A percentile compares a stretch with the other conserved stretches of the same genome.
Evolutionary conservation across 2,329 filamentous ascomycete genomes (phyloP).

Genomic region (Fusarium siculi): DNA sequence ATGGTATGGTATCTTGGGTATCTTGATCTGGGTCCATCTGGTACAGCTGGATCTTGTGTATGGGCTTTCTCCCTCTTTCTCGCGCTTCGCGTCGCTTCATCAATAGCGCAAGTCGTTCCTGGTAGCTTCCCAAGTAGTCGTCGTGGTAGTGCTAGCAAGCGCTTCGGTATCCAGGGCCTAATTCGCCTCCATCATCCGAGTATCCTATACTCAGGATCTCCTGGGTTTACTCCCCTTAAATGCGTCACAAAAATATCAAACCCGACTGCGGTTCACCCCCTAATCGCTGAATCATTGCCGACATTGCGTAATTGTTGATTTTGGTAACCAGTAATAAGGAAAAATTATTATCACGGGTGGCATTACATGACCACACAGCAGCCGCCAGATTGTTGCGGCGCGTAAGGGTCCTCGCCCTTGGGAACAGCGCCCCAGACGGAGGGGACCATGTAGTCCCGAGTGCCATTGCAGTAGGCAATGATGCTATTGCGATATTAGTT

Average conservation of each 20-base stretch:
- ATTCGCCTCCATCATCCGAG: slow-evolving; percentile 25
- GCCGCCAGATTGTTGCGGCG: slow-evolving; percentile 89
- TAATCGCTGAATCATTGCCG: slow-evolving; percentile 48
- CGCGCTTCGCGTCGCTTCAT: slow-evolving; percentile 27
- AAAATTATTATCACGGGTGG: slow-evolving; percentile 33
- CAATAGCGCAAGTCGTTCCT: slow-evolving; percentile 24
- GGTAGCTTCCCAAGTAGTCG: slow-evolving; percentile 22
- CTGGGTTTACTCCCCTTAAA: slow-evolving; percentile 39
- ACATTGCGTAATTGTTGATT: slow-evolving; percentile 44
- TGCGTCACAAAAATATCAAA: slow-evolving; percentile 44
- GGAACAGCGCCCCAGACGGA: slow-evolving; percentile 96
- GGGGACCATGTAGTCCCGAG: slow-evolving; percentile 98
- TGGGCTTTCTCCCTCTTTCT: slow-evolving; percentile 20
- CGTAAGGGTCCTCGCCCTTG: slow-evolving; percentile 97
- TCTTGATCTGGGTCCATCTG: slow-evolving; percentile 39
- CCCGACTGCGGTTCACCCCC: slow-evolving; percentile 42
- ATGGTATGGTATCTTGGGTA: slow-evolving; percentile 44
- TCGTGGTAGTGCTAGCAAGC: slow-evolving; percentile 33
- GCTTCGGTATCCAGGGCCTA: slow-evolving; percentile 39
- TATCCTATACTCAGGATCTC: slow-evolving; percentile 29
- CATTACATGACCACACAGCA: slow-evolving; percentile 95
- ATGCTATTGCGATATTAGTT: slow-evolving; percentile 68
- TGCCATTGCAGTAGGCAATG: slow-evolving; percentile 97
- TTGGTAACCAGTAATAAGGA: slow-evolving; percentile 42
- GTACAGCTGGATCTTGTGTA: slow-evolving; percentile 36